A percentile compares a stretch with the other conserved stretches of the same genome.
Evolutionary conservation across 1,284 basidiomycete genomes (phyloP).

Genomic region (Puccinia polysora): DNA sequence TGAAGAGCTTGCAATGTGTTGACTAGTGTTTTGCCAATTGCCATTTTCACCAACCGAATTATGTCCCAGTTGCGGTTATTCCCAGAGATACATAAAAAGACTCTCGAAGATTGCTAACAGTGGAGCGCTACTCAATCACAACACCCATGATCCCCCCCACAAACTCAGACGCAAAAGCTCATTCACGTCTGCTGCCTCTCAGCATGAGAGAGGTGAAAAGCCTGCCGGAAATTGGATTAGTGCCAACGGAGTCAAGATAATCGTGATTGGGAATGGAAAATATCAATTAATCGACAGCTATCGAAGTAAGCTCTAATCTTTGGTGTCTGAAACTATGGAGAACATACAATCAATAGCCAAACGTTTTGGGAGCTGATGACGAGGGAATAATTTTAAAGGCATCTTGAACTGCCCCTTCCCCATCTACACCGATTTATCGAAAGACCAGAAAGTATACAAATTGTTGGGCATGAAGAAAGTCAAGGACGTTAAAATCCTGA

Average conservation of each 20-base stretch:
- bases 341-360: too few species aligned
- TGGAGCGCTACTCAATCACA: not conserved
- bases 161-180: not conserved
- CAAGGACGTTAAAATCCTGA: conserved; percentile 4
- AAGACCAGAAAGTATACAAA: conserved; percentile 10
- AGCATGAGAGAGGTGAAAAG: not conserved
- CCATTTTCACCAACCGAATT: not conserved
- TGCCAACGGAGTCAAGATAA: conserved; percentile 17
- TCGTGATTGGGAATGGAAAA: conserved; percentile 28
- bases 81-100: conserved; percentile 8
- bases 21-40: not conserved
- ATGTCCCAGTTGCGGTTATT: conserved; percentile 3
- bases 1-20: not conserved
- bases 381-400: not conserved
- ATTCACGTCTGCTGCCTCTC: not conserved
- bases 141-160: not conserved
- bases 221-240: conserved; percentile 6
- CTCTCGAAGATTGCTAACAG: conserved; percentile 14
- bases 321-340: too few species aligned
- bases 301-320: not conserved
- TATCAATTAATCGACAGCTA: conserved; percentile 25
- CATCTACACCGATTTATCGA: conserved; percentile 24
- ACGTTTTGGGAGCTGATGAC: too few species aligned
- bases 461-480: conserved; percentile 1
- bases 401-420: conserved; percentile 36